Base-by-base conservation (phyloP, 176 grass and related monocot genomes). In the Zoysia pacifica region DNA sequence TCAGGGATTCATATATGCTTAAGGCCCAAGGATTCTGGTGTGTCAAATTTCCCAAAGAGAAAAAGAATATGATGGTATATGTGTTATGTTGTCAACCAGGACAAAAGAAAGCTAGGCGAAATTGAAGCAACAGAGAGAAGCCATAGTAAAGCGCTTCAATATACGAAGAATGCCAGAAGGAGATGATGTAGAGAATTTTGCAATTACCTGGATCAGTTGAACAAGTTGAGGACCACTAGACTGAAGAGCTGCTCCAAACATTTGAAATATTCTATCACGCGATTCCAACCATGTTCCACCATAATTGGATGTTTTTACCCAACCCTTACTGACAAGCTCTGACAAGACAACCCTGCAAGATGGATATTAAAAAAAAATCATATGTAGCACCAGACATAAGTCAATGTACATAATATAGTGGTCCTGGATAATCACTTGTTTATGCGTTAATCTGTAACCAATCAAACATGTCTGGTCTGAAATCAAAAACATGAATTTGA, bases 201-300 rank as follows among this genome's bases (percentile, higher is more conserved):
- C 41, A 72, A 44, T 77, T 79, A 93, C 95, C 86, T 98, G 87
- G 85, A 98, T 84, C 43, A 89, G 79, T 72, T 98, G 83, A 79
- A 84, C 73, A 52, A 98, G 83, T 66, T 78, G 73, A 67, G 48
- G 87, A 85, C 78, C 87, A 72, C 83, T 87, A 59, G 90, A 94
- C 60, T 91, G 83, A 68, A 98, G 73, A 71, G 86, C 75, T 76
- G 81, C 70, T 79, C 49, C 64, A 87, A 86, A 91, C 70, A 94
- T 85, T 70, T 78, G 69, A 80, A 69, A 81, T 83, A 94, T 81
- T 89, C 82, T 93, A 83, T 83, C 81, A 44, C 82, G 86, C 9
- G 84, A 90, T 35, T 74, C 81, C 80, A 77, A 51, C 89, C 89
- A 93, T 78, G 63, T 65, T 74, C 62, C 78, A 67, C 71, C 70